Evolutionary conservation across 2,329 filamentous ascomycete species (phyloP), one percentile per base, ranked within the genome.

Genomic region (Trichoderma asperellum): DNA sequence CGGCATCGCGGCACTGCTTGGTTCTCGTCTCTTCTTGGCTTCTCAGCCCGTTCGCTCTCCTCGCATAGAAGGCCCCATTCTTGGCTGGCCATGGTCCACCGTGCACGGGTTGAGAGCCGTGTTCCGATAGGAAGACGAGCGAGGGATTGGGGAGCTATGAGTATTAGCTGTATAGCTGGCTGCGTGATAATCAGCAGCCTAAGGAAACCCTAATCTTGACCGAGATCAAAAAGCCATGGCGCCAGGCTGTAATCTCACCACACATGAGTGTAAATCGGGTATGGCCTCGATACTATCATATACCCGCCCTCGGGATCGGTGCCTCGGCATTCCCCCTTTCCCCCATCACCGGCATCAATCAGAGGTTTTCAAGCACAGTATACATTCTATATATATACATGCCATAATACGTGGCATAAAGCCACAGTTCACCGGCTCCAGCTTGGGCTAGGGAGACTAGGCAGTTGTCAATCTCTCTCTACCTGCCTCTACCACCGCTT

Each of bases 81-180:
- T 65, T 56, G 62, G 62, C 62, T 56, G 49, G 49, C 62, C 16
- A 12, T 32, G 21, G 34, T 43, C 62, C 62, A 65, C 62, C n/a
- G 27, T 16, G 18, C 7, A 40, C 35, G 52, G 16, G 37, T 40
- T 24, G 18, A 43, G 52, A n/a, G 24, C 34, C 52, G 18, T 40
- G 11, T 57, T 56, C 52, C 52, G 52, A 65, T 65, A 65, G 52
- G 35, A 43, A 43, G 52, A 14, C 49, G 37, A 3, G 29, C 12
- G 6, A 34, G 55, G 62, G 62, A 21, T 35, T 7, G 14, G 35
- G n/a, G 27, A 65, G 37, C 21, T 40, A 53, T 34, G n/a, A 18
- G 16, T 34, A 49, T 27, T 60, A 29, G 37, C 52, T 56, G 52
- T 43, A 43, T 4, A 47, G 35, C 4, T 21, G 52, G 27, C 62